Percentiles rank a stretch among this genome's conserved stretches.
phyloP scores from a whole-genome alignment of 148 eudicot species.

The Camellia japonica region DNA sequence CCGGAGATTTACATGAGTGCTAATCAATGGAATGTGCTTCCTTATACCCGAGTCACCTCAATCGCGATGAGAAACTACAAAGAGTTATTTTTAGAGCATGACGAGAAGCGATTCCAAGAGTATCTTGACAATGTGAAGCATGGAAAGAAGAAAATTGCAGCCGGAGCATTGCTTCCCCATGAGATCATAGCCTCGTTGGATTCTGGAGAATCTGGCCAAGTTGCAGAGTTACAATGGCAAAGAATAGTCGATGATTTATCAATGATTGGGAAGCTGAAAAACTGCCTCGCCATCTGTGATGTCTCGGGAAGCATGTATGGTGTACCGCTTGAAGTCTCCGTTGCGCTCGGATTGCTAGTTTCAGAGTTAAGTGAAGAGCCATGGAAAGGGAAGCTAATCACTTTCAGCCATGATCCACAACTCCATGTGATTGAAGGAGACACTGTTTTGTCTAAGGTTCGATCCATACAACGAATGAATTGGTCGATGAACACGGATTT shows the following conservation, averaged over 20 bases:
- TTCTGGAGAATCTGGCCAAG: neutral
- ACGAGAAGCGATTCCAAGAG: neutral
- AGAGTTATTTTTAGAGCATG: neutral
- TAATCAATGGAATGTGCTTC: neutral
- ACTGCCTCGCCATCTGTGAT: constrained; percentile 16
- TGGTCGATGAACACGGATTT: constrained; percentile 29
- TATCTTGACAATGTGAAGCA: neutral
- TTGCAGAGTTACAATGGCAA: constrained; percentile 5
- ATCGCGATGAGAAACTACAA: constrained; percentile 11
- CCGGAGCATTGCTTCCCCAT: constrained; percentile 12
- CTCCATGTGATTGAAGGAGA: constrained; percentile 27
- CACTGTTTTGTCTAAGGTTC: constrained; percentile 12
- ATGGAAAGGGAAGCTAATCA: constrained; percentile 37
- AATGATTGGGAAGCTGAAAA: neutral
- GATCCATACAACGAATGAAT: constrained; percentile 15
- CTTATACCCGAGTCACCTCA: constrained; percentile 6
- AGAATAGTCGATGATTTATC: neutral
- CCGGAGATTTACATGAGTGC: constrained; percentile 13
- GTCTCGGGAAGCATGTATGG: constrained; percentile 19
- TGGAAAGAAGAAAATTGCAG: constrained; percentile 5
- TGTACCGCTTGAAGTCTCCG: neutral
- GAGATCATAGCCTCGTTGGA: neutral
- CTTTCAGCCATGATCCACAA: constrained; percentile 24
- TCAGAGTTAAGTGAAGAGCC: constrained; percentile 36
- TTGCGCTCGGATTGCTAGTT: constrained; percentile 21